Percentiles rank a stretch among this genome's conserved stretches.
phyloP scores from a whole-genome alignment of 148 eudicot species.

The Chenopodium berlandieri region DNA sequence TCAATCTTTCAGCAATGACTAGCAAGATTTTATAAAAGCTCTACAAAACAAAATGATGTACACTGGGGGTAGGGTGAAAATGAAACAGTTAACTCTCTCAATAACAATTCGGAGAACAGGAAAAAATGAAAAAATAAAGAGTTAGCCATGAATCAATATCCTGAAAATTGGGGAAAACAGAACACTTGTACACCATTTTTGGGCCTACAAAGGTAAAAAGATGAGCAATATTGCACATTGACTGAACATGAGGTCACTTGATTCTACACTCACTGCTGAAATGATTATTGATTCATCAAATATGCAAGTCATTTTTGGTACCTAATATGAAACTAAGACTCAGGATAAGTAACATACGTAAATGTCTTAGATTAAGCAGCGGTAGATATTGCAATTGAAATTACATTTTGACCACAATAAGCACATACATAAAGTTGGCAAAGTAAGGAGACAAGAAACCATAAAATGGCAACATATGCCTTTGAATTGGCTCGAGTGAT shows the following conservation, averaged over 20 bases:
- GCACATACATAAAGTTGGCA: neutral
- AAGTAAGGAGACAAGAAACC: neutral
- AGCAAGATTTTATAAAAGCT: too few relatives aligned
- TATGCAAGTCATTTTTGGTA: too few relatives aligned
- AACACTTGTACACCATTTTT: too few relatives aligned
- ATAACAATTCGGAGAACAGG: neutral
- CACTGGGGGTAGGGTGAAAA: too few relatives aligned
- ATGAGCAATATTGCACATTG: neutral
- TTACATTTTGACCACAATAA: too few relatives aligned
- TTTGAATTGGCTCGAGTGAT: constrained; percentile 79
- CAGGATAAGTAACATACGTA: neutral
- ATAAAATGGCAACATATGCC: constrained; percentile 60
- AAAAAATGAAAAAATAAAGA: neutral
- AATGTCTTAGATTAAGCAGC: neutral
- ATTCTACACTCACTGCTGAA: neutral
- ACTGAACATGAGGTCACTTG: too few relatives aligned
- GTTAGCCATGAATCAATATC: neutral
- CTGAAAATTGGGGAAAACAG: too few relatives aligned
- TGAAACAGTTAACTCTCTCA: too few relatives aligned
- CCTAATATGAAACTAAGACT: neutral
- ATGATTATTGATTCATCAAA: neutral
- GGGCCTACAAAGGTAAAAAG: neutral
- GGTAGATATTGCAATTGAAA: too few relatives aligned
- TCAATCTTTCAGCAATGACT: neutral
- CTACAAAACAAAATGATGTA: too few relatives aligned